phyloP scores from a whole-genome alignment of 495 filamentous ascomycete genomes.

The Evansstolkia leycettana region DNA sequence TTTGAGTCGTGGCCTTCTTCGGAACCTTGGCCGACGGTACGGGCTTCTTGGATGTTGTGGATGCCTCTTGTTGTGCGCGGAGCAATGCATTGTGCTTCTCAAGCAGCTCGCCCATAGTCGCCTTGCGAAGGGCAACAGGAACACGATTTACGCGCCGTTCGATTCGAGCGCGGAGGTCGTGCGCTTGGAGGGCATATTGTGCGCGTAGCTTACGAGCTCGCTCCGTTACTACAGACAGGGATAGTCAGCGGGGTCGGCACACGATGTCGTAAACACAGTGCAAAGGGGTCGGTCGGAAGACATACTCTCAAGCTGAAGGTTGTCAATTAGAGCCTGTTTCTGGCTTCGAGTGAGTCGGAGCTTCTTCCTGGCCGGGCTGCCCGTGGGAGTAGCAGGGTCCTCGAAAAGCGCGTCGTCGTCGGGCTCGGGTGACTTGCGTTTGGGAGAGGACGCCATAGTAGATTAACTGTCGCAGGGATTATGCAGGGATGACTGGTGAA shows the following conservation, averaged over 20 bases:
- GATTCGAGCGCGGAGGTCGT: constrained; percentile 71
- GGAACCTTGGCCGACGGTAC: constrained; percentile 18
- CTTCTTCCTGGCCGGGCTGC: constrained; percentile 50
- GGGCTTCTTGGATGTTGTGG: constrained; percentile 18
- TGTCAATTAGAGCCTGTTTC: constrained; percentile 84
- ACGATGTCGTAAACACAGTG: neutral
- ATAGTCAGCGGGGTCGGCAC: constrained; percentile 4
- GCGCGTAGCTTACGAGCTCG: constrained; percentile 82
- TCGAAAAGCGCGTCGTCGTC: constrained; percentile 19
- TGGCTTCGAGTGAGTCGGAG: constrained; percentile 60
- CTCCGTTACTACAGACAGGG: constrained; percentile 58
- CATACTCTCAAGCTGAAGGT: constrained; percentile 85
- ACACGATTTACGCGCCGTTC: constrained; percentile 94
- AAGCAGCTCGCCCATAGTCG: constrained; percentile 73
- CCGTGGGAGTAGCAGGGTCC: constrained; percentile 31
- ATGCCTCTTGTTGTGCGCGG: constrained; percentile 15
- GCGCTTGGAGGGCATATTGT: constrained; percentile 78
- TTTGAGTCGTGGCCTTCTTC: constrained; percentile 15
- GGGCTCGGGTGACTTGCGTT: constrained; percentile 47
- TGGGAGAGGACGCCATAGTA: constrained; percentile 44
- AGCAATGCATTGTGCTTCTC: constrained; percentile 36
- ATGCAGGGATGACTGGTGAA: too few species aligned
- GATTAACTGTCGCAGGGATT: neutral
- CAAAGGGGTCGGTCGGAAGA: constrained; percentile 2
- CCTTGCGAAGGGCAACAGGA: constrained; percentile 63